Evolutionary conservation across 2,329 filamentous ascomycete species (phyloP), one percentile per base, ranked within the genome.

Genomic region (Ceratocystis diversiconidia): DNA sequence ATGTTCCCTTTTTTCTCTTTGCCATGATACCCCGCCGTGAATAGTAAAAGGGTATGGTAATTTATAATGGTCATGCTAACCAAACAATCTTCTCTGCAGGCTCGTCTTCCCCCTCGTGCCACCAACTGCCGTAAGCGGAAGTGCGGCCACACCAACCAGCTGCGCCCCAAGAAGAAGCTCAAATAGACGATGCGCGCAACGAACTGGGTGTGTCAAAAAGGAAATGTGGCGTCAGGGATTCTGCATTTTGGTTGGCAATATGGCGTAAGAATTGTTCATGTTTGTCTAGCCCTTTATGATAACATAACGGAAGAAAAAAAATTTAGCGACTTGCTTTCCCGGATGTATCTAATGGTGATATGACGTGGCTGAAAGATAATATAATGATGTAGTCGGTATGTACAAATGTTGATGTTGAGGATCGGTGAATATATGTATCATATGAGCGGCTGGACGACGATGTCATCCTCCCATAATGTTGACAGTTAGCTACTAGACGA

Each of bases 81-180:
- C 28, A 19, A 19, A 36, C 10, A 28, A 52, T 57, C 5, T 19
- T 19, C 7, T 4, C 3, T 55, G 19, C 36, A 85, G 82, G 84
- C 84, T 70, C 92, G 92, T 79, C 91, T 97, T 71, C 92, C 92
- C 72, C 92, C 92, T 73, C 90, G 94, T 86, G 94, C 94, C 75
- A 96, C 92, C 85, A 99, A 99, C 89, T 99, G 94, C 90, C 86
- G 92, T 76, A 97, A 97, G 91, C 92, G 92, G 84, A 97, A 97
- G 87, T 97, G 92, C 82, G 94, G 92, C 71, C 94, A 97, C 88
- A 95, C 88, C 83, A 97, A 97, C 90, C 94, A 99, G 87, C 90
- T 99, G 79, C 90, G 94, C 82, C 94, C 94, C 80, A 99, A 99
- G 92, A 99, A 99, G 92, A 99, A 99, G 92, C 86, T 96, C 79